A percentile compares a stretch with the other conserved stretches of the same genome.
These are phyloP conservation scores for Protomyces gravidus DNA, from an alignment of 1,139 yeast genomes.

Conservation along the genomic window DNA sequence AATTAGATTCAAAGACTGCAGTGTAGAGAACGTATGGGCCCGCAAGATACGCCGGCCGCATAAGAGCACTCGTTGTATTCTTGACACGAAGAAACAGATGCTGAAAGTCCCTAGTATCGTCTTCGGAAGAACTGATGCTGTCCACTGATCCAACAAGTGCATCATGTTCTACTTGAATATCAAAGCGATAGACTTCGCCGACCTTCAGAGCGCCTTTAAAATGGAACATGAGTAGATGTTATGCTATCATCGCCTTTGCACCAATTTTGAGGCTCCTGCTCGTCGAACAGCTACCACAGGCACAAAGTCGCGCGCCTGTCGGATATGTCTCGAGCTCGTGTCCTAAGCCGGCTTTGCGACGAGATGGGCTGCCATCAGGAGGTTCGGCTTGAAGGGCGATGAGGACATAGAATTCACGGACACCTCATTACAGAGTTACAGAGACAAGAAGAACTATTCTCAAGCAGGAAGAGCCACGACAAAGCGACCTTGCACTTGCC, in stretches of 20 bases:
- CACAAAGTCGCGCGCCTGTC: background rate
- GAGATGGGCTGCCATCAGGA: background rate
- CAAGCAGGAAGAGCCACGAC: constrained; percentile 18
- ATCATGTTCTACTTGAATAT: constrained; percentile 8
- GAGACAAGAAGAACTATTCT: background rate
- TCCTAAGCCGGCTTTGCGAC: too few relatives aligned
- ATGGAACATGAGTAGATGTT: constrained; percentile 27
- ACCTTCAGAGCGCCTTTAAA: constrained; percentile 26
- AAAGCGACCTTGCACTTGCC: constrained; percentile 62
- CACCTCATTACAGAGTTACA: background rate
- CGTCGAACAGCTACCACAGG: too few relatives aligned
- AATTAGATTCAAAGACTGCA: constrained; percentile 64
- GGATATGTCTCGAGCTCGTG: too few relatives aligned
- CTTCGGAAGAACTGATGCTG: background rate
- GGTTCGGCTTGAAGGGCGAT: background rate
- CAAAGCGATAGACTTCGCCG: constrained; percentile 18
- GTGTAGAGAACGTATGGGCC: constrained; percentile 90
- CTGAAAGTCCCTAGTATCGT: background rate
- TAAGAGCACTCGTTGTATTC: constrained; percentile 67
- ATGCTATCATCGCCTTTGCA: background rate
- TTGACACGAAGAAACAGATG: constrained; percentile 43
- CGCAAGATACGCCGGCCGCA: constrained; percentile 80
- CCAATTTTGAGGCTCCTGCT: background rate
- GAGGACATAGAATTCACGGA: too few relatives aligned
- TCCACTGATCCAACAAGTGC: background rate